phyloP scores from a whole-genome alignment of 352 stramenopile genomes.

The Pythium utonaiense region DNA sequence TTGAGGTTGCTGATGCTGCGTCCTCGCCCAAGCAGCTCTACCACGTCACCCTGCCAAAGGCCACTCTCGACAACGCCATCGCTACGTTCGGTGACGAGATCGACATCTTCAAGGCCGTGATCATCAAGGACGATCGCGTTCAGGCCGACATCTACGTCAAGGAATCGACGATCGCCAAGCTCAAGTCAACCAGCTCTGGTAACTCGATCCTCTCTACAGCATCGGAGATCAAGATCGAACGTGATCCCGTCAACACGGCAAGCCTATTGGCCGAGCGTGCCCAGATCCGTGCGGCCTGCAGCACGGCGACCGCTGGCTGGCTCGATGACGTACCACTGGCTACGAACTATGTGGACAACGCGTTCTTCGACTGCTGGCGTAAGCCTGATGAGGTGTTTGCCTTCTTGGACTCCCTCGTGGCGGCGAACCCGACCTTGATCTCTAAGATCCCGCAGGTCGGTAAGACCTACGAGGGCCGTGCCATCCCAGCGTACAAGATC shows the following conservation, averaged over 20 bases:
- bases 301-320: conserved; percentile 2
- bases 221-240: conserved; percentile 9
- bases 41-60: conserved; percentile 25
- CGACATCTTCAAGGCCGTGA: conserved; percentile 8
- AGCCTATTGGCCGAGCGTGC: conserved; percentile 1
- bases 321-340: not conserved
- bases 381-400: conserved; percentile 16
- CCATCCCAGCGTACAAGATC: conserved; percentile 28
- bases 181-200: not conserved
- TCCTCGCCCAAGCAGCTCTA: conserved; percentile 22
- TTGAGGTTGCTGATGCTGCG: not conserved
- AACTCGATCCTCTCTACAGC: not conserved
- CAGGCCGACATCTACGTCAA: conserved; percentile 24
- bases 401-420: conserved; percentile 22
- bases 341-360: conserved; percentile 22
- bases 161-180: conserved; percentile 5
- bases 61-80: conserved; percentile 7
- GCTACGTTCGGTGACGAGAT: conserved; percentile 8
- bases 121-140: not conserved
- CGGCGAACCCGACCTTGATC: conserved; percentile 20
- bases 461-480: conserved; percentile 14
- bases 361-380: conserved; percentile 33
- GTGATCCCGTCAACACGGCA: conserved; percentile 8
- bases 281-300: conserved; percentile 6
- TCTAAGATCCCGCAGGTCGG: conserved; percentile 22